These are phyloP conservation scores for Colletotrichum magnum DNA, from an alignment of 2,329 filamentous ascomycete species.

Conservation along the genomic window DNA sequence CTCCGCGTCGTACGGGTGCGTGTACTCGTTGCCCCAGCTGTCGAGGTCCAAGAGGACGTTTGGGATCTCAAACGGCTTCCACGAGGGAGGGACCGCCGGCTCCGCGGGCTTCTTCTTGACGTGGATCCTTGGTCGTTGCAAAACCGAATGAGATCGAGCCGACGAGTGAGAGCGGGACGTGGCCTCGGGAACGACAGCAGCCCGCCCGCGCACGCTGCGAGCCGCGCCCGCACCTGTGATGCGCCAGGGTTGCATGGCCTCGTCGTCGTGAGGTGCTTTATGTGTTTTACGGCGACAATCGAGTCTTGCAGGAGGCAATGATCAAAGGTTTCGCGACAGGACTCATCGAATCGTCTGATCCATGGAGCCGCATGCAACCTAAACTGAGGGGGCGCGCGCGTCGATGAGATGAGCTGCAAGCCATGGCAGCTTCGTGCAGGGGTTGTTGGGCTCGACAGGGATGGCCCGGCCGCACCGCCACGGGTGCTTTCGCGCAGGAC, in stretches of 20 bases:
- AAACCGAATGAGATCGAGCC: not conserved
- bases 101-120: conserved; percentile 25
- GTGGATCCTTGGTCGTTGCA: conserved; percentile 17
- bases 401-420: conserved; percentile 16
- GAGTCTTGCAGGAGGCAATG: not conserved
- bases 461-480: conserved; percentile 36
- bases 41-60: conserved; percentile 66
- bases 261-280: not conserved
- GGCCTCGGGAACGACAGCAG: not conserved
- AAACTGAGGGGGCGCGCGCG: conserved; percentile 22
- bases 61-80: conserved; percentile 51
- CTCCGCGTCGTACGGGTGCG: conserved; percentile 56
- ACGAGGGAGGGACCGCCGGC: conserved; percentile 23
- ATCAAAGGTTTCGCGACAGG: conserved; percentile 10
- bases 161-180: conserved; percentile 23
- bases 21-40: conserved; percentile 58
- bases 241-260: conserved; percentile 16
- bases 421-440: conserved; percentile 19
- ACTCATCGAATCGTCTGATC: conserved; percentile 31
- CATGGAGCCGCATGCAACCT: conserved; percentile 28
- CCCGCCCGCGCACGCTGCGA: conserved; percentile 3
- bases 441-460: conserved; percentile 30
- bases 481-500: conserved; percentile 33
- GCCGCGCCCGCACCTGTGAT: conserved; percentile 2
- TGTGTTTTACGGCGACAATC: not conserved